Evolutionary conservation across 352 stramenopile genomes (phyloP), one percentile per base, ranked within the genome.

Genomic region (Globisporangium lucens): DNA sequence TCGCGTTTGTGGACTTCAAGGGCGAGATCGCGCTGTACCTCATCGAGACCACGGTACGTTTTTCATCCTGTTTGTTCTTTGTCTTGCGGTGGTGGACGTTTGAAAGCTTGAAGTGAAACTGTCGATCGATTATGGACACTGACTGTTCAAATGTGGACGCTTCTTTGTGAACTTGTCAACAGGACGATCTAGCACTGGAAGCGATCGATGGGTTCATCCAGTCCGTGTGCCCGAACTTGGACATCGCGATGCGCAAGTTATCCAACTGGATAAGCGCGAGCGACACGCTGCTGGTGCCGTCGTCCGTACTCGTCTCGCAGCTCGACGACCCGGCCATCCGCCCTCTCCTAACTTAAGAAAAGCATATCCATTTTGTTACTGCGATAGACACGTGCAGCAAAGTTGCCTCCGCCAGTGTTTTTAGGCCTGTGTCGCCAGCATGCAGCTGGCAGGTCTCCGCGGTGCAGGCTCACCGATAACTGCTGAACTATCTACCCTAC

Each of bases 1-100:
- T 96, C 41, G 89, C 89, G 6, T 95, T 93, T 63, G 89, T 96
- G 2, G 89, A 95, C 68, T 96, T 96, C 59, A 94, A 95, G 67
- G 89, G 89, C 60, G 89, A 94, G 29, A 84, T 95, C 52, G 86
- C 89, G 20, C 74, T 96, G 55, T 96, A 96, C 57, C 67, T 94
- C 1, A 92, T 96, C 67, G 86, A 94, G 66, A 94, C 86, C 70
- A 93, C 92, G 85, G 85, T 95, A 74, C 68, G 77, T 76, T 8
- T 33, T 33, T 33, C 5, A 33, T 46, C 2, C 13, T 8, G 61
- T 20, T 12, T 63, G 24, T 24, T 35, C 43, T 61, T 29, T 60
- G 5, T 53, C 15, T 15, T 46, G 27, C 49, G 33, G 20, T 56
- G 47, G n/a, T 49, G 33, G 56, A 49, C 56, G 20, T n/a, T 47